Conservation (phyloP, 1,284 basidiomycete genomes). For the Caloboletus inedulis region DNA sequence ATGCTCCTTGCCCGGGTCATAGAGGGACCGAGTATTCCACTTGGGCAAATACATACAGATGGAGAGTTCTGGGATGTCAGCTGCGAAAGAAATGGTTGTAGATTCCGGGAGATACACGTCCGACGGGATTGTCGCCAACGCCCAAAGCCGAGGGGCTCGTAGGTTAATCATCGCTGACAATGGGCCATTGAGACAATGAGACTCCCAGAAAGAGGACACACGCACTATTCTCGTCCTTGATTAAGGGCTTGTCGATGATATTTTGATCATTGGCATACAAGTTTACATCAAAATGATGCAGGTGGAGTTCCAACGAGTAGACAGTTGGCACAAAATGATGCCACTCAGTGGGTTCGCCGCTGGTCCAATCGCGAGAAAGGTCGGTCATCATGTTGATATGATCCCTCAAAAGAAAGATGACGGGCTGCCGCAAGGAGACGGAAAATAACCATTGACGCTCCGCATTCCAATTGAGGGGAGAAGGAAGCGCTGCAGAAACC, state of each 20-base stretch:
- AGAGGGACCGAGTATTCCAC: slow-evolving; percentile 86
- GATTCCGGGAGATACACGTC: slow-evolving; percentile 71
- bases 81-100: slow-evolving; percentile 65
- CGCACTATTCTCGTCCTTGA: slow-evolving; percentile 73
- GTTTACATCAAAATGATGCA: slow-evolving; percentile 76
- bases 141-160: slow-evolving; percentile 56
- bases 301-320: slow-evolving; percentile 67
- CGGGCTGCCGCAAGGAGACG: slow-evolving; percentile 66
- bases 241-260: slow-evolving; percentile 84
- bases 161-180: slow-evolving; percentile 68
- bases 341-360: slow-evolving; percentile 75
- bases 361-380: slow-evolving; percentile 84
- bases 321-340: slow-evolving; percentile 80
- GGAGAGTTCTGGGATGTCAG: slow-evolving; percentile 57
- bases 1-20: slow-evolving; percentile 54
- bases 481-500: slow-evolving; percentile 64
- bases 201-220: slow-evolving; percentile 2
- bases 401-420: slow-evolving; percentile 79
- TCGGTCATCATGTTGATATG: slow-evolving; percentile 92
- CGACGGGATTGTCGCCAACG: slow-evolving; percentile 58
- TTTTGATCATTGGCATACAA: slow-evolving; percentile 94
- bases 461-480: slow-evolving; percentile 65
- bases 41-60: slow-evolving; percentile 70
- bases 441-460: slow-evolving; percentile 76
- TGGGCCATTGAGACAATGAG: slow-evolving; percentile 7